A percentile compares a stretch with the other conserved stretches of the same genome.
Evolutionary conservation across 2,329 filamentous ascomycete genomes (phyloP).

Genomic region (Fusarium sp.): DNA sequence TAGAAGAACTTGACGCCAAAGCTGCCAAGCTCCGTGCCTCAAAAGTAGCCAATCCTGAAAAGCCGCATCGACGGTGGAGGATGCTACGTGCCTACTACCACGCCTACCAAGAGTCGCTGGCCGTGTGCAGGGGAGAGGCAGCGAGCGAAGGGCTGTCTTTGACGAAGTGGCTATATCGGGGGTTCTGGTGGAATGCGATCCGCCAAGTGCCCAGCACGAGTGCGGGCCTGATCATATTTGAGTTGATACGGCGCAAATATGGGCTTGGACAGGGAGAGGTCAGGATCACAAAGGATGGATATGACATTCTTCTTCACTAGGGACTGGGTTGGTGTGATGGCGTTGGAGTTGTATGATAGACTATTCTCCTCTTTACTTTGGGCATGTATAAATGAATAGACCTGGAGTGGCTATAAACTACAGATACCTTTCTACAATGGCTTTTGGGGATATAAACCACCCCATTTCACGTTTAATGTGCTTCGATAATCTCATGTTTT

Average conservation of each 20-base stretch:
- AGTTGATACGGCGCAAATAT: conserved; percentile 80
- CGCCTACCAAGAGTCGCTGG: conserved; percentile 77
- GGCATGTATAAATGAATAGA: conserved; percentile 9
- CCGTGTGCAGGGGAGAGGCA: conserved; percentile 70
- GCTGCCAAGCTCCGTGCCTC: conserved; percentile 60
- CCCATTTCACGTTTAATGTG: neutral
- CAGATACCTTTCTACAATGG: neutral
- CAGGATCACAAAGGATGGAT: conserved; percentile 75
- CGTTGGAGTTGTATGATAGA: conserved; percentile 32
- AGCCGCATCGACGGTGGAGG: conserved; percentile 57
- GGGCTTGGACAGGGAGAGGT: conserved; percentile 72
- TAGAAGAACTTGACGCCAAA: conserved; percentile 77
- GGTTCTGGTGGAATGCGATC: conserved; percentile 79
- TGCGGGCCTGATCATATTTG: conserved; percentile 82
- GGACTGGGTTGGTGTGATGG: conserved; percentile 11
- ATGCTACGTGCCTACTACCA: conserved; percentile 76
- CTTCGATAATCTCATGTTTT: no score
- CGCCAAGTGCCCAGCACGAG: conserved; percentile 82
- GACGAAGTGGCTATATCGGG: conserved; percentile 74
- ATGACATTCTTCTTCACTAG: conserved; percentile 73
- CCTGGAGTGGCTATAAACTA: conserved; percentile 7
- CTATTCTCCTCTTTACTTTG: conserved; percentile 33
- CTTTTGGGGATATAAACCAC: neutral
- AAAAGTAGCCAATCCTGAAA: conserved; percentile 48
- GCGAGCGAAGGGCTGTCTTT: conserved; percentile 67